Evolutionary conservation across 1,284 basidiomycete genomes (phyloP).

Genomic region (Tremellales sp.): DNA sequence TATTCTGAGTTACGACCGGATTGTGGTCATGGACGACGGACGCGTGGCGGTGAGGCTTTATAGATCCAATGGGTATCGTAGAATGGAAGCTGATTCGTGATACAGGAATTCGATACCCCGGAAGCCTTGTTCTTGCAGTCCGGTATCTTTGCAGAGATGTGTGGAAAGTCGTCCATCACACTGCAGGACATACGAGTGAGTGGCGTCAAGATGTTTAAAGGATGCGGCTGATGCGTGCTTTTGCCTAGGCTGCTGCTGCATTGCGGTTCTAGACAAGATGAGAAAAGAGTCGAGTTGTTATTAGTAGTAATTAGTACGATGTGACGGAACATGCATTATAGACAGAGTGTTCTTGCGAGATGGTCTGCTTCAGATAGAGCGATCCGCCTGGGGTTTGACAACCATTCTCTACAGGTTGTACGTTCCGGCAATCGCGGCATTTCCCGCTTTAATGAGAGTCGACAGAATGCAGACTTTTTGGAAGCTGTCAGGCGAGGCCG

Average conservation of each 20-base stretch:
- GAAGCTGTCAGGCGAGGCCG: too few relatives aligned
- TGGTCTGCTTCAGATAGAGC: too few relatives aligned
- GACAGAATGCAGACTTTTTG: too few relatives aligned
- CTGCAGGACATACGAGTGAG: conserved; percentile 58
- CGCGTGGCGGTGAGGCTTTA: conserved; percentile 50
- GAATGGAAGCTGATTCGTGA: neutral
- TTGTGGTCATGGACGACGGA: conserved; percentile 67
- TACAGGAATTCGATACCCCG: conserved; percentile 69
- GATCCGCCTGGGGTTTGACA: too few relatives aligned
- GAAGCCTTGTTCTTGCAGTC: conserved; percentile 65
- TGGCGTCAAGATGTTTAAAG: conserved; percentile 1
- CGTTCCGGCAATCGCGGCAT: too few relatives aligned
- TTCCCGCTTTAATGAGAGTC: too few relatives aligned
- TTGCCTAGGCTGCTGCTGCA: conserved; percentile 14
- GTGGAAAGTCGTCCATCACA: conserved; percentile 66
- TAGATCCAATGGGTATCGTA: neutral
- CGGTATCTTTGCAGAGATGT: conserved; percentile 72
- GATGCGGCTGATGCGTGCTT: neutral
- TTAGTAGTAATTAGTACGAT: too few relatives aligned
- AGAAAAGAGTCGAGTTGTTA: too few relatives aligned
- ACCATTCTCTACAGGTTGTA: too few relatives aligned
- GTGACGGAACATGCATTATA: too few relatives aligned
- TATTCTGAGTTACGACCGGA: conserved; percentile 73
- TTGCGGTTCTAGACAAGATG: conserved; percentile 17
- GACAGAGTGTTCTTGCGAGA: too few relatives aligned